A percentile compares a stretch with the other conserved stretches of the same genome.
phyloP scores from a whole-genome alignment of 2,329 filamentous ascomycete species.

The Verticillium zaregamsianum region DNA sequence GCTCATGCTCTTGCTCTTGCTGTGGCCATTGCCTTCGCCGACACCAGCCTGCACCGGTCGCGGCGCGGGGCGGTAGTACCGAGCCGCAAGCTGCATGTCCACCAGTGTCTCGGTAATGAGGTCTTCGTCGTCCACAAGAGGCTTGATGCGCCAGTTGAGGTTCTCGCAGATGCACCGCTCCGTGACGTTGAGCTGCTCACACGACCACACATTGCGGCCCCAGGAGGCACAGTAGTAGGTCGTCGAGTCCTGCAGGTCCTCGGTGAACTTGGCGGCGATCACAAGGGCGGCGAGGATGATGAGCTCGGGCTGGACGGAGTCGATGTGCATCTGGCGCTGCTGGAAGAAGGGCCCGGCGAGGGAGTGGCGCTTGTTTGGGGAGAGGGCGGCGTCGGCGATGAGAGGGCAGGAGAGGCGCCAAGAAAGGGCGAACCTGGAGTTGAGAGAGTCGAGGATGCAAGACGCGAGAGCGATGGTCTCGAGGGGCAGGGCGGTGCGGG shows the following conservation, averaged over 20 bases:
- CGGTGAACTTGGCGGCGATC: conserved; percentile 62
- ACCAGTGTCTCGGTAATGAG: conserved; percentile 55
- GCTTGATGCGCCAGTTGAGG: conserved; percentile 59
- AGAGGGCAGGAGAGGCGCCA: conserved; percentile 60
- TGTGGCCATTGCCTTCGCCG: conserved; percentile 9
- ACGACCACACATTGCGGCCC: conserved; percentile 54
- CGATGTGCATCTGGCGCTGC: conserved; percentile 48
- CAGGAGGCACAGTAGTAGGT: conserved; percentile 49
- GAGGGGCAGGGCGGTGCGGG: conserved; percentile 52
- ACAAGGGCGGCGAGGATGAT: conserved; percentile 60
- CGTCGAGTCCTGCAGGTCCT: conserved; percentile 53
- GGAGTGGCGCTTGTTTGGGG: conserved; percentile 41
- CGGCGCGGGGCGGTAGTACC: conserved; percentile 16
- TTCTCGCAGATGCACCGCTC: conserved; percentile 62
- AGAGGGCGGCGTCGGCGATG: conserved; percentile 15
- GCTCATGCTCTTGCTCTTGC: conserved; percentile 34
- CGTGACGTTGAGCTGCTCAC: conserved; percentile 59
- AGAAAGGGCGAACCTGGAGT: conserved; percentile 55
- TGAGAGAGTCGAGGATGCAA: conserved; percentile 62
- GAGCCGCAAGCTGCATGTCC: conserved; percentile 59
- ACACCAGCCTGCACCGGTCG: conserved; percentile 12
- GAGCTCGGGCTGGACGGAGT: conserved; percentile 57
- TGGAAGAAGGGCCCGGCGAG: conserved; percentile 33
- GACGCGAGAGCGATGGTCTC: conserved; percentile 62
- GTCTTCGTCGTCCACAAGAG: conserved; percentile 51